Percentiles rank a stretch among this genome's conserved stretches.
phyloP scores from a whole-genome alignment of 2,329 filamentous ascomycete species.

The Trichoderma citrinoviride region DNA sequence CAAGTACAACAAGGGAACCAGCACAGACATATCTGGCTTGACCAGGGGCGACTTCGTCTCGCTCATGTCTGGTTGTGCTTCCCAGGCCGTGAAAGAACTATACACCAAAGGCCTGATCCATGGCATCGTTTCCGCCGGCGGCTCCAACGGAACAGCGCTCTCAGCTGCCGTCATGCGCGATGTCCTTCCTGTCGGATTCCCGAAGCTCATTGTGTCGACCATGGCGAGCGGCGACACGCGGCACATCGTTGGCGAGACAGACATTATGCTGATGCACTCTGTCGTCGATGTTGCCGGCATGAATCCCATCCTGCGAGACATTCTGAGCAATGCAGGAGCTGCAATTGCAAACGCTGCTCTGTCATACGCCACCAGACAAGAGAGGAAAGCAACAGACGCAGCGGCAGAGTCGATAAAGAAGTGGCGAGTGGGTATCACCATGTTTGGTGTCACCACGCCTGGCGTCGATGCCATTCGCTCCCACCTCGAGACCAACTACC shows the following conservation, averaged over 20 bases:
- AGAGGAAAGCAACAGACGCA: slow-evolving; percentile 6
- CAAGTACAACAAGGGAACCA: slow-evolving; percentile 28
- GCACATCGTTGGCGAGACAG: slow-evolving; percentile 63
- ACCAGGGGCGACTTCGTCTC: slow-evolving; percentile 56
- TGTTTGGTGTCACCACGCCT: slow-evolving; percentile 73
- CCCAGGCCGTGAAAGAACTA: slow-evolving; percentile 41
- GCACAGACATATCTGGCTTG: slow-evolving; percentile 38
- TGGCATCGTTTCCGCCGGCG: slow-evolving; percentile 59
- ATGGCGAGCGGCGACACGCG: slow-evolving; percentile 65
- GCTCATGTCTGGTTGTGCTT: slow-evolving; percentile 51
- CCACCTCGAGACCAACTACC: slow-evolving; percentile 45
- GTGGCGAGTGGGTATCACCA: slow-evolving; percentile 59
- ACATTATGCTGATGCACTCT: slow-evolving; percentile 68
- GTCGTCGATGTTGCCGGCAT: slow-evolving; percentile 68
- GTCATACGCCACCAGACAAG: slow-evolving; percentile 36
- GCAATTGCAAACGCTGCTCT: slow-evolving; percentile 58
- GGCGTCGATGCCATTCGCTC: slow-evolving; percentile 55
- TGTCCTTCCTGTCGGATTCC: slow-evolving; percentile 61
- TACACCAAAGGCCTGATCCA: slow-evolving; percentile 43
- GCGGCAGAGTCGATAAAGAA: slow-evolving; percentile 35
- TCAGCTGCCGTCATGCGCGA: slow-evolving; percentile 59
- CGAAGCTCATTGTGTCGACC: slow-evolving; percentile 68
- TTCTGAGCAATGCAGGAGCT: slow-evolving; percentile 62
- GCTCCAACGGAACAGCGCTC: slow-evolving; percentile 61
- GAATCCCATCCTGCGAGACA: slow-evolving; percentile 56